A percentile compares a stretch with the other conserved stretches of the same genome.
phyloP scores from a whole-genome alignment of 345 rosid species.

The Lagerstroemia speciosa region DNA sequence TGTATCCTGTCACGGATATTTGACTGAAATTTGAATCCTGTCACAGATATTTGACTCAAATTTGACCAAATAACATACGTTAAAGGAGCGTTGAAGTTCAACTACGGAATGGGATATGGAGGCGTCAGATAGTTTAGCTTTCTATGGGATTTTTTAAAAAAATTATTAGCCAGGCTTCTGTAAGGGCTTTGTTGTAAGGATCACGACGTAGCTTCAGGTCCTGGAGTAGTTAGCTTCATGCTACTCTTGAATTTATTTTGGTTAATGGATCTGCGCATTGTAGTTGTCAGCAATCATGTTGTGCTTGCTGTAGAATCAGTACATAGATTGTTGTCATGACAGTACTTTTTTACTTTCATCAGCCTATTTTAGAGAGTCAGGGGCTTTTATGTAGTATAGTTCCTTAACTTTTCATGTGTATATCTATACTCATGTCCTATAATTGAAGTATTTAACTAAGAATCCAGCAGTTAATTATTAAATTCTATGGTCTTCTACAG shows the following conservation, averaged over 20 bases:
- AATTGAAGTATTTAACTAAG: neutral
- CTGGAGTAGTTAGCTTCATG: neutral
- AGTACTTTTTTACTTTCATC: neutral
- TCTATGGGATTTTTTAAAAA: too few relatives aligned
- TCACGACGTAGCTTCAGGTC: neutral
- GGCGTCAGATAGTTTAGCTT: neutral
- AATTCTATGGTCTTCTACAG: slow-evolving; percentile 28
- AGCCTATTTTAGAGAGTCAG: neutral
- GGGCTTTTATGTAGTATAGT: neutral
- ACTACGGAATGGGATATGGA: too few relatives aligned
- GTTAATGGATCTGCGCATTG: too few relatives aligned
- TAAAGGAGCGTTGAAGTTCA: too few relatives aligned
- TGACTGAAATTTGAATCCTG: too few relatives aligned
- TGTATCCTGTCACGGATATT: too few relatives aligned
- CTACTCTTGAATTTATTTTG: neutral
- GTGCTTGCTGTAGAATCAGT: neutral
- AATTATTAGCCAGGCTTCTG: too few relatives aligned
- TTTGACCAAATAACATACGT: too few relatives aligned
- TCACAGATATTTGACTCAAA: too few relatives aligned
- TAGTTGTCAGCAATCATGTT: neutral
- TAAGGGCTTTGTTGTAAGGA: neutral
- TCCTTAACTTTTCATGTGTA: neutral
- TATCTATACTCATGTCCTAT: neutral
- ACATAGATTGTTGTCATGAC: neutral
- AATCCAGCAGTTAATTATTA: neutral